phyloP scores from a whole-genome alignment of 2,329 filamentous ascomycete genomes.

The Phyllosticta citrichinensis region DNA sequence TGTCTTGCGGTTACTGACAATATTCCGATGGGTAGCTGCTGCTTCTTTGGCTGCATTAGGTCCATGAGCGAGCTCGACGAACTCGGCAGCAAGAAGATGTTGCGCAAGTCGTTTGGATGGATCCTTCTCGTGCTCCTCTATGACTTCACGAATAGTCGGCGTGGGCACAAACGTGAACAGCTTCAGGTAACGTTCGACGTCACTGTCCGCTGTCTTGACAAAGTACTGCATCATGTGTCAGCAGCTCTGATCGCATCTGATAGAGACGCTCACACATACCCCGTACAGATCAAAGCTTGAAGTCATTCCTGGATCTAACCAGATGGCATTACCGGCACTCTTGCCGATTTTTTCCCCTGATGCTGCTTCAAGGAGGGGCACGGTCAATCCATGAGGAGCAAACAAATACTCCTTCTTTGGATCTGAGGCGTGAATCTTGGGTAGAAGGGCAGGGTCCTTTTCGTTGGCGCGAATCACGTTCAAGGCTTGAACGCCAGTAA shows the following conservation, averaged over 20 bases:
- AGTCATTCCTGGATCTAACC: constrained; percentile 78
- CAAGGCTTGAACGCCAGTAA: constrained; percentile 77
- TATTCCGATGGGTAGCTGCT: constrained; percentile 44
- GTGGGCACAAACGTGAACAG: constrained; percentile 83
- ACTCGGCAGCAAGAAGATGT: constrained; percentile 71
- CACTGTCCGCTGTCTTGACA: constrained; percentile 67
- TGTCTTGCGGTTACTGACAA: constrained; percentile 21
- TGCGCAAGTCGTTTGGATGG: constrained; percentile 69
- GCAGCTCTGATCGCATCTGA: constrained; percentile 3
- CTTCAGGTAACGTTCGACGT: constrained; percentile 73
- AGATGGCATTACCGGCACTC: constrained; percentile 85
- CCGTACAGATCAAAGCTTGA: constrained; percentile 76
- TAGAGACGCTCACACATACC: constrained; percentile 29
- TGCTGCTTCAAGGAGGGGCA: constrained; percentile 77
- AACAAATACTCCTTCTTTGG: constrained; percentile 27
- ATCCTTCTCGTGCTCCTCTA: constrained; percentile 57
- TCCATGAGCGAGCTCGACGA: constrained; percentile 72
- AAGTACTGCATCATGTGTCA: constrained; percentile 54
- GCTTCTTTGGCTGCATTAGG: constrained; percentile 52
- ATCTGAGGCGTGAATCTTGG: constrained; percentile 14
- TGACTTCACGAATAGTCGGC: constrained; percentile 53
- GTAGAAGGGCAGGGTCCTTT: constrained; percentile 19
- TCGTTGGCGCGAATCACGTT: constrained; percentile 59
- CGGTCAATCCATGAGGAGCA: constrained; percentile 73
- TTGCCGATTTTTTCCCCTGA: constrained; percentile 90